phyloP scores from a whole-genome alignment of 2,329 filamentous ascomycete species.

The Geosmithia flava region DNA sequence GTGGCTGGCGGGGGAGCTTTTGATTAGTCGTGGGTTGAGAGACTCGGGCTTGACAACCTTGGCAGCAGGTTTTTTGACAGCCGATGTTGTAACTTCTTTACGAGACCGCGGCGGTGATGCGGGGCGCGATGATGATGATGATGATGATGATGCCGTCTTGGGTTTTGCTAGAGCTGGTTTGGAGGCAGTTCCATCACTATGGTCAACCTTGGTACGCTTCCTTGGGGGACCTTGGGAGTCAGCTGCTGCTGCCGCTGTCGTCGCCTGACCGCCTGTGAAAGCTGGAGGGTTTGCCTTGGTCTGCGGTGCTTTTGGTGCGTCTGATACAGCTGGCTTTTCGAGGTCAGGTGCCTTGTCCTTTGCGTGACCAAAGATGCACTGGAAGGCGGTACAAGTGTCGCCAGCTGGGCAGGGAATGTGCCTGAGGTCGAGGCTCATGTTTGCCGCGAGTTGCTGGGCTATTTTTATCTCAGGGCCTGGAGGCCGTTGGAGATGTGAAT shows the following conservation, averaged over 20 bases:
- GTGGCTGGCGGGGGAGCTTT: constrained; percentile 42
- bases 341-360: constrained; percentile 12
- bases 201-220: not conserved
- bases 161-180: not conserved
- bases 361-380: constrained; percentile 35
- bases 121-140: not conserved
- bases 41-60: constrained; percentile 23
- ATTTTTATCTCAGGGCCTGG: too few relatives aligned
- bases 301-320: not conserved
- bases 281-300: not conserved
- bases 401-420: constrained; percentile 38
- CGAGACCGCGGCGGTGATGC: not conserved
- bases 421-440: constrained; percentile 29
- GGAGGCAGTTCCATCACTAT: not conserved
- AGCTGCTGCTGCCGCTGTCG: not conserved
- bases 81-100: not conserved
- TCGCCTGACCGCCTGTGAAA: not conserved
- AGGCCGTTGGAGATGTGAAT: not conserved
- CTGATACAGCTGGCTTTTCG: not conserved
- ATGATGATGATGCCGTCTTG: not conserved
- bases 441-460: not conserved
- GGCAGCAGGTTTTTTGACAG: not conserved
- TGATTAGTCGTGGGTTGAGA: constrained; percentile 56
- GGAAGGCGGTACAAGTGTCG: constrained; percentile 31
- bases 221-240: not conserved